phyloP scores from a whole-genome alignment of 73 alveolate genomes.

The Paramecium tetraurelia region DNA sequence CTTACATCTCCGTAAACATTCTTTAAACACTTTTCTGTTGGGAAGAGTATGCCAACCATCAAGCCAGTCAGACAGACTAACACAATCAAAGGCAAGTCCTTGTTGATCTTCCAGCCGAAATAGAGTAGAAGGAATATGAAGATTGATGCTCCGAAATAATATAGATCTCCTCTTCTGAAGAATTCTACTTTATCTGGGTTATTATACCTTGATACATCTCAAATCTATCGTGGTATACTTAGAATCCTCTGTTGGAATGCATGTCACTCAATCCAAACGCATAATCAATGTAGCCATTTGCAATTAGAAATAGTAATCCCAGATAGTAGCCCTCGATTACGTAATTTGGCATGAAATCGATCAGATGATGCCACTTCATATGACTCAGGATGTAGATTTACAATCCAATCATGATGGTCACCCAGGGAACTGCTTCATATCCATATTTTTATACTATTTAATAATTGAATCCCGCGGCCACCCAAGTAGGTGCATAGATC shows the following conservation, averaged over 20 bases:
- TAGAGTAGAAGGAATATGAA: not conserved
- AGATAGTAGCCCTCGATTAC: slow-evolving; percentile 39
- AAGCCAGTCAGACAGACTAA: not conserved
- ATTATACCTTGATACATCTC: slow-evolving; percentile 5
- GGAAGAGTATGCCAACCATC: not conserved
- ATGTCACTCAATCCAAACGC: slow-evolving; percentile 34
- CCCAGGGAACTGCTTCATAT: slow-evolving; percentile 45
- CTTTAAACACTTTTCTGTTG: slow-evolving; percentile 18
- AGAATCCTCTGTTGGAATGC: slow-evolving; percentile 36
- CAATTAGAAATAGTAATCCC: not conserved
- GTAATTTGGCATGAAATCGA: slow-evolving; percentile 40
- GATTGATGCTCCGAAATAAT: not conserved
- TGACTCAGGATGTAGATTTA: not conserved
- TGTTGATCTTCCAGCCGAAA: not conserved
- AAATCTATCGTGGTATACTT: not conserved
- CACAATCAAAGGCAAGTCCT: not conserved
- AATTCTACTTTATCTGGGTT: not conserved
- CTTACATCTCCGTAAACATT: slow-evolving; percentile 20
- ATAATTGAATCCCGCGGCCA: not conserved
- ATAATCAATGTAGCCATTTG: slow-evolving; percentile 40
- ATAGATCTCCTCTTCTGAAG: slow-evolving; percentile 36
- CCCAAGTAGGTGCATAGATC: slow-evolving; percentile 41
- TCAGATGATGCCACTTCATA: slow-evolving; percentile 29
- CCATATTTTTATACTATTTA: slow-evolving; percentile 10
- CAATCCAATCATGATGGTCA: slow-evolving; percentile 10